Percentiles rank a stretch among this genome's conserved stretches.
Evolutionary conservation across 305 asterid genomes (phyloP).

Genomic region (Euphrasia arctica): DNA sequence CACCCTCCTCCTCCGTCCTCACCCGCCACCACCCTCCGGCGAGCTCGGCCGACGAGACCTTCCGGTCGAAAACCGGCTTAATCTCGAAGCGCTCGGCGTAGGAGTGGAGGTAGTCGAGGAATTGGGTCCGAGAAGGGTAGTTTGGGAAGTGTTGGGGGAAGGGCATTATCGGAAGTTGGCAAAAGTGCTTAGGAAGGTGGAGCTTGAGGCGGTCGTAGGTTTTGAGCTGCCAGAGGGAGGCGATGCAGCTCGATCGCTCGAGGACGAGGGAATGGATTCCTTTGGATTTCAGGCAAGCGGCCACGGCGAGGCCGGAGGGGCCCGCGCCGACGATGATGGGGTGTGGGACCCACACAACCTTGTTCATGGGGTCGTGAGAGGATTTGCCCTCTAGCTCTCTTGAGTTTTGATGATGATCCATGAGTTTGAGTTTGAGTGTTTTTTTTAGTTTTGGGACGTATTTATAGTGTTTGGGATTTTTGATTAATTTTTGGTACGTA

Average conservation of each 20-base stretch:
- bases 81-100: conserved; percentile 58
- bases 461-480: no score
- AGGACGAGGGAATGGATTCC: conserved; percentile 58
- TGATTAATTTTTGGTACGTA: no score
- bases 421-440: not conserved
- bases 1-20: conserved; percentile 17
- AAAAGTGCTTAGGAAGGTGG: conserved; percentile 76
- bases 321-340: conserved; percentile 89
- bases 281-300: conserved; percentile 63
- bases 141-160: conserved; percentile 62
- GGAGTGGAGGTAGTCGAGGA: conserved; percentile 51
- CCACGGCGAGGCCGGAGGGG: conserved; percentile 85
- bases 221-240: conserved; percentile 79
- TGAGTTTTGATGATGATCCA: conserved; percentile 26
- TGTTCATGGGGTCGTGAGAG: conserved; percentile 40
- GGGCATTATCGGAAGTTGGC: conserved; percentile 76
- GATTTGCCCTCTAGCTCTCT: conserved; percentile 54
- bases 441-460: no score
- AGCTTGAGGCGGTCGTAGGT: conserved; percentile 80
- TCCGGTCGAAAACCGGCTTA: conserved; percentile 46
- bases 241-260: conserved; percentile 74
- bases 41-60: conserved; percentile 54
- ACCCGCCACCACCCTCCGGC: conserved; percentile 71
- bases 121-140: conserved; percentile 67
- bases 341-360: conserved; percentile 38